Conservation (phyloP, 192 early-diverging fungal genomes). For the Coemansia furcata region DNA sequence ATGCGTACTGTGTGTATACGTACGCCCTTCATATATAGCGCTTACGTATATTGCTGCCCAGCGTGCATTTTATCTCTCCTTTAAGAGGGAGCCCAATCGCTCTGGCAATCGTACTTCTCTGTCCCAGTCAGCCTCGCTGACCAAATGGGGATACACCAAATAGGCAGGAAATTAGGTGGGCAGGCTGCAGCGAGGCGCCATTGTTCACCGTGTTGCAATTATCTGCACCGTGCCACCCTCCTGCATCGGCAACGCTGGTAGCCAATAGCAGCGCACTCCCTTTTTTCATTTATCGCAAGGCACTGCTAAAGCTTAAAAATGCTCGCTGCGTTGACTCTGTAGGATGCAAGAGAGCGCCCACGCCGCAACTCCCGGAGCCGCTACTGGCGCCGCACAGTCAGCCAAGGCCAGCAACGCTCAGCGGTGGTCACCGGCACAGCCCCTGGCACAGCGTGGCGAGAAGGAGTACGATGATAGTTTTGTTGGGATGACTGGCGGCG, state of each 20-base stretch:
- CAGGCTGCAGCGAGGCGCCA: not conserved
- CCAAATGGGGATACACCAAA: not conserved
- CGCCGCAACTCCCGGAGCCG: conserved; percentile 15
- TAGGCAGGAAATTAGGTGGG: not conserved
- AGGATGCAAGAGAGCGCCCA: conserved; percentile 37
- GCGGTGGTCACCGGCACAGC: conserved; percentile 18
- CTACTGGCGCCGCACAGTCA: conserved; percentile 11
- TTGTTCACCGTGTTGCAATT: not conserved
- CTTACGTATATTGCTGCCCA: not conserved
- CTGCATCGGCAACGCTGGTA: conserved; percentile 5
- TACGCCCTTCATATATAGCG: not conserved
- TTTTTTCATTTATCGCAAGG: not conserved
- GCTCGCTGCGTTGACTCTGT: not conserved
- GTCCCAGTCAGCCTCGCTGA: not conserved
- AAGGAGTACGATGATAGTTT: conserved; percentile 74
- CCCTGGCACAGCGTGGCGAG: conserved; percentile 25
- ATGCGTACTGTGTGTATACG: not conserved
- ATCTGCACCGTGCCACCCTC: not conserved
- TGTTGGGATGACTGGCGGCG: conserved; percentile 94
- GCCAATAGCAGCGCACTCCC: not conserved
- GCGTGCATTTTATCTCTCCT: not conserved
- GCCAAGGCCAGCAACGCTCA: conserved; percentile 8
- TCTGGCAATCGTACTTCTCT: not conserved
- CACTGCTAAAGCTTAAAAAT: not conserved
- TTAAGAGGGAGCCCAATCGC: not conserved